Percentiles rank a stretch among this genome's conserved stretches.
phyloP scores from a whole-genome alignment of 108 stramenopile species.

The Asterionellopsis glacialis region DNA sequence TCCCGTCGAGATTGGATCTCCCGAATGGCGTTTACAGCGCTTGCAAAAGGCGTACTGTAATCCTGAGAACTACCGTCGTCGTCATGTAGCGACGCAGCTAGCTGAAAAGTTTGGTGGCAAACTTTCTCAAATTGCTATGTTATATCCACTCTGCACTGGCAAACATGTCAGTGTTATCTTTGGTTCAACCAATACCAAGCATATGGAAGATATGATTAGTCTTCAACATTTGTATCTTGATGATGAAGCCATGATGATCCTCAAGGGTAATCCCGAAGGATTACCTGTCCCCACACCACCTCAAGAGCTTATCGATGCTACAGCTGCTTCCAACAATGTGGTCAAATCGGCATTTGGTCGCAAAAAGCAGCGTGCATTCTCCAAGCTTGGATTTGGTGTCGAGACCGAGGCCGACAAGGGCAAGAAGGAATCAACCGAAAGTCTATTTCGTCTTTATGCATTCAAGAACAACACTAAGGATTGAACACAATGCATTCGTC shows the following conservation, averaged over 20 bases:
- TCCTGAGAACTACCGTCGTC: constrained; percentile 7
- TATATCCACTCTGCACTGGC: constrained; percentile 4
- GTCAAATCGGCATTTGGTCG: too few relatives aligned
- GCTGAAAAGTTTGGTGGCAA: background rate
- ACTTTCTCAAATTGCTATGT: constrained; percentile 5
- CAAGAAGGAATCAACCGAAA: too few relatives aligned
- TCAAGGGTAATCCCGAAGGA: background rate
- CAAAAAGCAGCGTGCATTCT: too few relatives aligned
- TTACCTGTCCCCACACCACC: too few relatives aligned
- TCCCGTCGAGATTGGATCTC: constrained; percentile 4
- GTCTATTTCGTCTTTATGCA: too few relatives aligned
- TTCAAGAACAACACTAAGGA: too few relatives aligned
- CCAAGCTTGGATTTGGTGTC: too few relatives aligned
- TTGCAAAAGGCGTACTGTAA: constrained; percentile 8
- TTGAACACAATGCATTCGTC: too few relatives aligned
- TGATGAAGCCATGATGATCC: background rate
- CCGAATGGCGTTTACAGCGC: constrained; percentile 9
- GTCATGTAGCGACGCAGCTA: background rate
- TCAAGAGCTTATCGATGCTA: too few relatives aligned
- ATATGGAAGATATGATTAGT: constrained; percentile 4
- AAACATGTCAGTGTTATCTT: constrained; percentile 2
- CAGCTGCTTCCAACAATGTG: too few relatives aligned
- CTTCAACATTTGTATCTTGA: constrained; percentile 8
- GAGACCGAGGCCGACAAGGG: too few relatives aligned
- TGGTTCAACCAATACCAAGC: background rate